phyloP scores from a whole-genome alignment of 192 early-diverging fungal species.

The Martensiomyces pterosporus region DNA sequence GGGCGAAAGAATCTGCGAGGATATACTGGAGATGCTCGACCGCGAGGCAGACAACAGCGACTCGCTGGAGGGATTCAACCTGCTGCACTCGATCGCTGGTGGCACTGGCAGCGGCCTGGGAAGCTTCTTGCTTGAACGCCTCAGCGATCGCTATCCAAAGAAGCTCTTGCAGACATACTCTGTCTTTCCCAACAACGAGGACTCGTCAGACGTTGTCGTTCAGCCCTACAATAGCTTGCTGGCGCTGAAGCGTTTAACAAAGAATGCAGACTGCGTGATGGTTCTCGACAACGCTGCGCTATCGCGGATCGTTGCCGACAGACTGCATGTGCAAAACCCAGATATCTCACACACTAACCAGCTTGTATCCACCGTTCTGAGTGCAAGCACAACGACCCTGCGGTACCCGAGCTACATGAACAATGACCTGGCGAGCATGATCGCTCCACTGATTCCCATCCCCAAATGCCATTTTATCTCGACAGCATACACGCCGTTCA shows the following conservation, averaged over 20 bases:
- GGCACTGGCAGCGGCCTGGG: constrained; percentile 98
- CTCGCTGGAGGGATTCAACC: constrained; percentile 92
- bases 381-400: constrained; percentile 91
- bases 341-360: constrained; percentile 96
- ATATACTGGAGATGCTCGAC: constrained; percentile 95
- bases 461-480: constrained; percentile 94
- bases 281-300: constrained; percentile 96
- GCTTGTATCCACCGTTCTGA: constrained; percentile 98
- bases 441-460: constrained; percentile 96
- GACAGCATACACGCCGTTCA: constrained; percentile 96
- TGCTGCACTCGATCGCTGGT: constrained; percentile 96
- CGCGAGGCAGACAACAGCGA: constrained; percentile 94
- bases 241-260: constrained; percentile 83
- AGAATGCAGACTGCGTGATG: constrained; percentile 93
- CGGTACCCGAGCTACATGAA: constrained; percentile 99
- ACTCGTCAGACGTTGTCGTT: constrained; percentile 92
- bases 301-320: constrained; percentile 86
- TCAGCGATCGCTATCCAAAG: constrained; percentile 94
- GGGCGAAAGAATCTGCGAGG: constrained; percentile 84
- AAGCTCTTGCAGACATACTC: constrained; percentile 98
- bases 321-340: constrained; percentile 89
- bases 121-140: constrained; percentile 83
- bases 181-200: constrained; percentile 94
- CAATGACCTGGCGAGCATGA: constrained; percentile 94
- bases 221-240: constrained; percentile 98